Evolutionary conservation across 1,139 yeast genomes (phyloP).

Genomic region (Yamadazyma mexicana): DNA sequence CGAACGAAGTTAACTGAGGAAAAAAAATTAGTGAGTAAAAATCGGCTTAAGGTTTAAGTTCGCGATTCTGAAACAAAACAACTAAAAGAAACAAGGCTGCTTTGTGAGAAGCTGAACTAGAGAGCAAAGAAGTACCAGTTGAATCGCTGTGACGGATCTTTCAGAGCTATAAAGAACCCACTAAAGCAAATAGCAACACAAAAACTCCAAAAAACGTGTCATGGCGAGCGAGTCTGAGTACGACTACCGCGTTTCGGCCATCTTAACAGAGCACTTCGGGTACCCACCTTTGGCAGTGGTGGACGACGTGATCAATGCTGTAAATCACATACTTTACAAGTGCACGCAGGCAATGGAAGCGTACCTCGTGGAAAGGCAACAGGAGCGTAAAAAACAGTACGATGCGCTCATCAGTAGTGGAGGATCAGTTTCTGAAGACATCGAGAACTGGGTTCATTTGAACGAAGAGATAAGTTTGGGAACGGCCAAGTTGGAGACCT

Average conservation of each 20-base stretch:
- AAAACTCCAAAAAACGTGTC: too few relatives aligned
- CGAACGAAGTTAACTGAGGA: too few relatives aligned
- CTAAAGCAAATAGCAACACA: neutral
- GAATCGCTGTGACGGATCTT: too few relatives aligned
- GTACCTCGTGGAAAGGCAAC: conserved; percentile 45
- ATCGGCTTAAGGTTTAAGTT: too few relatives aligned
- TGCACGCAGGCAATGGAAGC: conserved; percentile 80
- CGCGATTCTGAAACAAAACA: neutral
- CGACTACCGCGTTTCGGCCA: conserved; percentile 10
- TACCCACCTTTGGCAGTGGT: conserved; percentile 83
- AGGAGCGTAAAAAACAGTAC: conserved; percentile 14
- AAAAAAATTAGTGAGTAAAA: too few relatives aligned
- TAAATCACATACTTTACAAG: conserved; percentile 79
- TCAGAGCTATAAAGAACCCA: too few relatives aligned
- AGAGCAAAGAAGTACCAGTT: too few relatives aligned
- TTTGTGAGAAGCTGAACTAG: neutral
- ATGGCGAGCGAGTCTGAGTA: conserved; percentile 5
- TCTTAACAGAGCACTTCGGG: conserved; percentile 81
- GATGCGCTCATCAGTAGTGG: conserved; percentile 17
- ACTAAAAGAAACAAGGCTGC: neutral
- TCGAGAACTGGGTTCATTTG: conserved; percentile 13
- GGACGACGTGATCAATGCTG: conserved; percentile 88
- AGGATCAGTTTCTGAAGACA: neutral
- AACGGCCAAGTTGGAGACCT: conserved; percentile 76
- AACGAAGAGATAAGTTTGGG: conserved; percentile 67